These are phyloP conservation scores for Boletus patriciae DNA, from an alignment of 768 basidiomycete genomes.

Conservation along the genomic window DNA sequence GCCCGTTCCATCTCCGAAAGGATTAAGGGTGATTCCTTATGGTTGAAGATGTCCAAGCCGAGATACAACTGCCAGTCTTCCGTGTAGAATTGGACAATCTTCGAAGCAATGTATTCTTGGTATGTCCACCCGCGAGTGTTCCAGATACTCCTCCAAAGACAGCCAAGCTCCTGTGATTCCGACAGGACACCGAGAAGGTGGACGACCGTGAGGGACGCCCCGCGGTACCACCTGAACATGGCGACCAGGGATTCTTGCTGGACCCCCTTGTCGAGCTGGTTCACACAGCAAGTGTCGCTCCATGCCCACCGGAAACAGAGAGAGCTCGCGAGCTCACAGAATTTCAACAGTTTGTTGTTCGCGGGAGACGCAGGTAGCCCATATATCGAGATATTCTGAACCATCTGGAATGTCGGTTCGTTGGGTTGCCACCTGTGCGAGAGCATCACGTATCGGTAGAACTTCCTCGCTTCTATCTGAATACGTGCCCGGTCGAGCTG, in stretches of 20 bases:
- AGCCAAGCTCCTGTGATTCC: background rate
- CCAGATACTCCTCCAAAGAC: slow-evolving; percentile 2
- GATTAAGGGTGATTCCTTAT: slow-evolving; percentile 2
- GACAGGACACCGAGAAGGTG: slow-evolving; percentile 5
- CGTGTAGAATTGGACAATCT: slow-evolving; percentile 6
- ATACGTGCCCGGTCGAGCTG: background rate
- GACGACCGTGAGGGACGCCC: slow-evolving; percentile 3
- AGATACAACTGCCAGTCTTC: slow-evolving; percentile 14
- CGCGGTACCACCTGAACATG: slow-evolving; percentile 15
- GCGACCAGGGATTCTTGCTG: slow-evolving; percentile 8
- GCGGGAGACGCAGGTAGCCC: background rate
- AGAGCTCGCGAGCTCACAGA: background rate
- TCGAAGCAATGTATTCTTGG: slow-evolving; percentile 9
- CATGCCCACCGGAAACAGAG: slow-evolving; percentile 6
- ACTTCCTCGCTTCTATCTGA: background rate
- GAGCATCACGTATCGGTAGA: slow-evolving; percentile 7
- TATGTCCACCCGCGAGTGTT: slow-evolving; percentile 13
- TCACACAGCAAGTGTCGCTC: slow-evolving; percentile 12
- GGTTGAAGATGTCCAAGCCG: background rate
- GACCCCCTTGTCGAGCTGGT: background rate
- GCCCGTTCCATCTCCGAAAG: slow-evolving; percentile 3
- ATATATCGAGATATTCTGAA: background rate
- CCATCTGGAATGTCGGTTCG: background rate
- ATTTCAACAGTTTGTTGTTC: background rate
- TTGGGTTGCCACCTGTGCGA: background rate